Percentiles rank a stretch among this genome's conserved stretches.
phyloP scores from a whole-genome alignment of 257 asterid species.

The Ligustrum vulgare region DNA sequence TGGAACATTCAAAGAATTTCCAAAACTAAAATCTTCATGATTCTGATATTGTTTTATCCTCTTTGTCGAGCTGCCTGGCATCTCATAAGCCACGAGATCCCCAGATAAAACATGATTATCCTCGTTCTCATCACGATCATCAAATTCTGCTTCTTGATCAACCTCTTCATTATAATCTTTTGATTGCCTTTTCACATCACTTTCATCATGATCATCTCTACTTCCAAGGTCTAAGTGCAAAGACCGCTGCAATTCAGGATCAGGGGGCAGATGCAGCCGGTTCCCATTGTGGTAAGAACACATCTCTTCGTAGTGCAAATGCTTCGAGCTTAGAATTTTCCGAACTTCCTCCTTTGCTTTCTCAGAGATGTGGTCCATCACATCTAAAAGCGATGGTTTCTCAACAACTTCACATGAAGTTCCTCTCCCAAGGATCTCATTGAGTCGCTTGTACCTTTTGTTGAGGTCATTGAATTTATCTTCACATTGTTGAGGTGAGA shows the following conservation, averaged over 20 bases:
- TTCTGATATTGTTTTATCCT: conserved; percentile 32
- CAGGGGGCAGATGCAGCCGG: conserved; percentile 34
- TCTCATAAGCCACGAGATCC: conserved; percentile 6
- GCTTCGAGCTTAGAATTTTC: conserved; percentile 55
- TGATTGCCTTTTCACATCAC: conserved; percentile 22
- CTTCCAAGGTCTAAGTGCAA: conserved; percentile 21
- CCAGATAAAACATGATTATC: conserved; percentile 12
- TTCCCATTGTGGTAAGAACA: conserved; percentile 63
- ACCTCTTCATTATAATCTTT: conserved; percentile 23
- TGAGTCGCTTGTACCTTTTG: conserved; percentile 58
- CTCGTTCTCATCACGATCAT: conserved; percentile 23
- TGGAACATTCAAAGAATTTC: conserved; percentile 27
- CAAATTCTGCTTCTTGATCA: conserved; percentile 26
- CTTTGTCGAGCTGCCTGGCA: conserved; percentile 26
- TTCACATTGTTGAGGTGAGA: conserved; percentile 70
- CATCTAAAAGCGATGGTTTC: conserved; percentile 45
- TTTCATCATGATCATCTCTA: conserved; percentile 24
- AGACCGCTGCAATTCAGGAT: conserved; percentile 29
- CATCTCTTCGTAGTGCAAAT: conserved; percentile 58
- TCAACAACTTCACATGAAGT: conserved; percentile 57
- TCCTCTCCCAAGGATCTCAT: conserved; percentile 59
- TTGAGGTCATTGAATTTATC: conserved; percentile 59
- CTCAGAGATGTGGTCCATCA: conserved; percentile 44
- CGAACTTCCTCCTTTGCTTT: conserved; percentile 52
- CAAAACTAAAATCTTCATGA: conserved; percentile 33